Evolutionary conservation across 768 basidiomycete genomes (phyloP), one percentile per base, ranked within the genome.

Genomic region (Tulasnella sp.): DNA sequence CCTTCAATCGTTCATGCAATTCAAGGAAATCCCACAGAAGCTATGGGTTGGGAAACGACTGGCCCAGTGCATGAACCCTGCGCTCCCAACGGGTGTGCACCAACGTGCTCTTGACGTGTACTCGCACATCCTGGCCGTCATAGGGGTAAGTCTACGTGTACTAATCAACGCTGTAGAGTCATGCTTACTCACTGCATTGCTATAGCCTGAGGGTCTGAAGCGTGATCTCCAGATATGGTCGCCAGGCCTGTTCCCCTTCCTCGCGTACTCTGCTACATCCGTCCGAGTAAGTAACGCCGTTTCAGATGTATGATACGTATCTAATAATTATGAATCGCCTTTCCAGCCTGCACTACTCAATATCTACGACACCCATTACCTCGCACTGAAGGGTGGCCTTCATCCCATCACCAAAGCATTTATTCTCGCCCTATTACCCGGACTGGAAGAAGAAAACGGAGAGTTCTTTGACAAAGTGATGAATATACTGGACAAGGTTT

Each of bases 241-340:
- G 0, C 93, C 96, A 5, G 98, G 98, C 9, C 86, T 99, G 7
- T 98, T 99, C 85, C 98, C 98, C 0, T 99, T 99, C 90, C 98
- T 99, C 84, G 96, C 98, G 87, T 99, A 96, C 86, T 96, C 98
- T 14, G 93, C 97, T n/a, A 99, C 97, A n/a, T 96, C 96, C 28
- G 96, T 98, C 80, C 96, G 96, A 90, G 96, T 94, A 82, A 76
- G 87, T 80, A 41, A 1, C 0, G 44, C 28, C 80, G 9, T 54
- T 50, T 2, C 37, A 16, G 41, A 9, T 37, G 60, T 8, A 28
- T 60, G 34, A 40, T 9, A 5, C 46, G 6, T 16, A 58, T 24
- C 7, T n/a, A 46, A 24, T 37, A 54, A 42, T 16, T 11, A n/a
- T 22, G 28, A 20, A 50, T 1, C 20, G 14, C 22, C 60, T 48